Conservation (phyloP, 768 basidiomycete genomes). For the Auricularia cornea region DNA sequence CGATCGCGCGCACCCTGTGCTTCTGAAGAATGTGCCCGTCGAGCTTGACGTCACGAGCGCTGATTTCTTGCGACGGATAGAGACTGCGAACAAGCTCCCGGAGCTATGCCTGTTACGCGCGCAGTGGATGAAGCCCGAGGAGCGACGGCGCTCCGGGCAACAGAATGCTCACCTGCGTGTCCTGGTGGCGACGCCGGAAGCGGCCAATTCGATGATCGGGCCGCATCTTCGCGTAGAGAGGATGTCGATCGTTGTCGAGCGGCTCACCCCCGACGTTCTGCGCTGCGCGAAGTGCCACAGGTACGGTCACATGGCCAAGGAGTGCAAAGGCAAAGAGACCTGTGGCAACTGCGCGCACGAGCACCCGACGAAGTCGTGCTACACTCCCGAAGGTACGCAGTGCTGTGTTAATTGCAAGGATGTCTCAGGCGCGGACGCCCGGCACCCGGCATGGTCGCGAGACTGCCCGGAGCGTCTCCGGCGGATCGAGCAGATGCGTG, state of each 20-base stretch:
- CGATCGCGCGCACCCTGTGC: not conserved
- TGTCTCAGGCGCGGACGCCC: too few species aligned
- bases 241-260: not conserved
- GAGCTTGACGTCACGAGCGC: not conserved
- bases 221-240: not conserved
- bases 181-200: not conserved
- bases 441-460: not conserved
- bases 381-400: too few species aligned
- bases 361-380: not conserved
- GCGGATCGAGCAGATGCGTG: not conserved
- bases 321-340: not conserved
- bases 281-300: not conserved
- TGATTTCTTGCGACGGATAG: not conserved
- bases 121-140: not conserved
- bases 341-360: not conserved
- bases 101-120: not conserved
- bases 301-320: not conserved
- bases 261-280: not conserved
- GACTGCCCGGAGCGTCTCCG: not conserved
- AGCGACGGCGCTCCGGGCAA: not conserved
- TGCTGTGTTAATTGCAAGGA: too few species aligned
- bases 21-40: not conserved
- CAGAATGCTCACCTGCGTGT: not conserved
- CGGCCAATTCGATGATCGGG: not conserved
- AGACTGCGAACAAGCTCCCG: not conserved